A percentile compares a stretch with the other conserved stretches of the same genome.
Conservation (phyloP, 2,329 filamentous ascomycete species). For the Aureobasidium subglaciale region DNA sequence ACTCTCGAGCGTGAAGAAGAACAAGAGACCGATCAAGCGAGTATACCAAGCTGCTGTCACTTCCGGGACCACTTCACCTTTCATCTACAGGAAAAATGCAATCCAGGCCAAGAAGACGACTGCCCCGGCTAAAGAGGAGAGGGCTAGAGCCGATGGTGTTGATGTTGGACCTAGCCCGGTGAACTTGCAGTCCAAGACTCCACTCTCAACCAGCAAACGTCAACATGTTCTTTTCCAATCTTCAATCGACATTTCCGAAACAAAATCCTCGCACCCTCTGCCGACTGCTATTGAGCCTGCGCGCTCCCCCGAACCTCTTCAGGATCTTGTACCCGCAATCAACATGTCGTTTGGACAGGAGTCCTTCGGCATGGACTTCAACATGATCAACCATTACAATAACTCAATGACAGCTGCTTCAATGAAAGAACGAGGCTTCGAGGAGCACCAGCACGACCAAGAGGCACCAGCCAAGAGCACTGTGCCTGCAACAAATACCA, state of each 20-base stretch:
- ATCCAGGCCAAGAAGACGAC: not conserved
- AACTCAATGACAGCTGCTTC: not conserved
- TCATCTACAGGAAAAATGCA: constrained; percentile 10
- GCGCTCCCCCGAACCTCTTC: not conserved
- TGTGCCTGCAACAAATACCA: not conserved
- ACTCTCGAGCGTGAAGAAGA: not conserved
- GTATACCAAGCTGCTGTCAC: not conserved
- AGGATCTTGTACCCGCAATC: constrained; percentile 18
- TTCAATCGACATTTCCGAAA: not conserved
- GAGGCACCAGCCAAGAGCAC: not conserved
- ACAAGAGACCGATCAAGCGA: not conserved
- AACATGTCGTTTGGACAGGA: constrained; percentile 21
- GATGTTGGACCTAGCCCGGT: not conserved
- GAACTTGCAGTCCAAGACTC: not conserved
- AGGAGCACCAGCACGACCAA: not conserved
- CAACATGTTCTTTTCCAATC: not conserved
- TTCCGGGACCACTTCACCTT: constrained; percentile 3
- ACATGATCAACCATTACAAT: constrained; percentile 18
- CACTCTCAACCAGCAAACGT: not conserved
- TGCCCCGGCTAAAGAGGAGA: not conserved
- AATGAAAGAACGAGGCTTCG: not conserved
- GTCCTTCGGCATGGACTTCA: constrained; percentile 18
- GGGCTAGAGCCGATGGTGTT: not conserved
- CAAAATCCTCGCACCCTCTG: not conserved
- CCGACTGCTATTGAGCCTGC: not conserved